Base-by-base conservation (phyloP, 192 early-diverging fungal genomes). In the Pilobolus umbonatus region DNA sequence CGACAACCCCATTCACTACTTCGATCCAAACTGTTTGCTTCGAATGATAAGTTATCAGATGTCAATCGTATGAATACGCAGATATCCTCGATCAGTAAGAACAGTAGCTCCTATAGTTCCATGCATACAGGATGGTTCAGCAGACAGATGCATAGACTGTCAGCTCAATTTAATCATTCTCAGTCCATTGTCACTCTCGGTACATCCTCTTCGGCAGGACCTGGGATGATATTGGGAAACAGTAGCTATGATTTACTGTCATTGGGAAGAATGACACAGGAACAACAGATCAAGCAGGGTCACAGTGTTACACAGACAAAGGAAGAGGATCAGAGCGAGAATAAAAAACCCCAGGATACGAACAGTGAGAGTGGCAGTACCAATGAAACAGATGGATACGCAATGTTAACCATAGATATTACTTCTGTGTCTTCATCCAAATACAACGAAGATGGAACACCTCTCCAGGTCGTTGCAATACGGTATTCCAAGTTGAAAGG, bases 321-420 rank as follows among this genome's bases (percentile, higher is more conserved):
- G 0, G 32, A 15, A 36, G 21, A 10, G n/a, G 52, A 54, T 0
- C 34, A 54, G 24, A 21, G 31, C 0, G 32, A n/a, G n/a, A n/a
- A n/a, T n/a, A n/a, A n/a, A n/a, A n/a, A n/a, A n/a, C n/a, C n/a
- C n/a, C n/a, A n/a, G n/a, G n/a, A n/a, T n/a, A n/a, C n/a, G n/a
- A n/a, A n/a, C n/a, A n/a, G n/a, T n/a, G n/a, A n/a, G n/a, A n/a
- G n/a, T n/a, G n/a, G n/a, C n/a, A n/a, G 52, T 38, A 12, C 39
- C 11, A 35, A 11, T 35, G 11, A 5, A 7, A 55, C 35, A 31
- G 60, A 53, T 19, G 60, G 50, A 17, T 42, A 39, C 44, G 50
- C 29, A 6, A 30, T 52, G 2, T 53, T 61, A 26, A 52, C 53
- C 38, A 62, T 67, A 51, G 46, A 67, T 14, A 53, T 48, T 1